These are phyloP conservation scores for Ophiostoma tasmaniense DNA, from an alignment of 2,329 filamentous ascomycete species.

Conservation along the genomic window DNA sequence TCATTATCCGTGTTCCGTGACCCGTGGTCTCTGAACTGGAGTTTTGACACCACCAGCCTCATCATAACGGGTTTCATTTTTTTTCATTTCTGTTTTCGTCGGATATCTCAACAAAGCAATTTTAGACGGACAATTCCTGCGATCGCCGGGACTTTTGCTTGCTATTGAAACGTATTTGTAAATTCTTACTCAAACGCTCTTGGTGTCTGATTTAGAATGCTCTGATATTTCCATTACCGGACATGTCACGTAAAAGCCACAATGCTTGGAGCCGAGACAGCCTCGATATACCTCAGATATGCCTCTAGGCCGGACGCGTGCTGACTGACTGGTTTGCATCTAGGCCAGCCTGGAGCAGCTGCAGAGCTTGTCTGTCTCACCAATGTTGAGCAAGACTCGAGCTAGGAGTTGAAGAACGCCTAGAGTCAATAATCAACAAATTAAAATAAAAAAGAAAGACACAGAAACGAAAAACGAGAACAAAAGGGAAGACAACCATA, in stretches of 20 bases:
- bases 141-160: background rate
- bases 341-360: background rate
- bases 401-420: background rate
- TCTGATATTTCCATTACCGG: background rate
- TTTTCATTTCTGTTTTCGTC: background rate
- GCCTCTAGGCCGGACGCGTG: background rate
- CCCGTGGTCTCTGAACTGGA: background rate
- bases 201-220: background rate
- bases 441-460: background rate
- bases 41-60: background rate
- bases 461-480: background rate
- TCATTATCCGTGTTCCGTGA: background rate
- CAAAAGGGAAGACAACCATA: background rate
- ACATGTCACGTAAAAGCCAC: background rate
- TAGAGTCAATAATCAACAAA: background rate
- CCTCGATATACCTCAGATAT: background rate
- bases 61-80: background rate
- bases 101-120: too few species aligned
- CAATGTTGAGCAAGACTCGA: background rate
- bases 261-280: too few species aligned
- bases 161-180: background rate
- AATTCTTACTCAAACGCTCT: background rate
- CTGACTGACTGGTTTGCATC: background rate
- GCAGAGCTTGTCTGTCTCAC: background rate
- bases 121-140: background rate